Conservation (phyloP, 2,329 filamentous ascomycete genomes). For the Fusarium napiforme region DNA sequence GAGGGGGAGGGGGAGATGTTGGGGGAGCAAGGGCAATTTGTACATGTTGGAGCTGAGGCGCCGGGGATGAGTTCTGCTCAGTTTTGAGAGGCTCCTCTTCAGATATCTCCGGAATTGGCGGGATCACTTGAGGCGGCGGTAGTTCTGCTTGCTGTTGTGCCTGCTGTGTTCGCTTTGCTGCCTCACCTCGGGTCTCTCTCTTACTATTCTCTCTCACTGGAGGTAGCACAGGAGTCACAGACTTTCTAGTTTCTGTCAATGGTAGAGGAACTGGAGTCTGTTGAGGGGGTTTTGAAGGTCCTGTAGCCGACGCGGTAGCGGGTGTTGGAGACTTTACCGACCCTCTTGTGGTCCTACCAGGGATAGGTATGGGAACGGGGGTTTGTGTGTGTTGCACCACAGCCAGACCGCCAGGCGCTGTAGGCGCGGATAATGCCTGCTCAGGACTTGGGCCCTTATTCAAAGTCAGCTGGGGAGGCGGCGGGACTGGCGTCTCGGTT, state of each 20-base stretch:
- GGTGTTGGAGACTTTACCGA: conserved; percentile 49
- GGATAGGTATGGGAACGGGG: conserved; percentile 55
- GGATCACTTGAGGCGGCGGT: conserved; percentile 7
- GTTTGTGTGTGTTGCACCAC: conserved; percentile 52
- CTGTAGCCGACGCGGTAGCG: conserved; percentile 42
- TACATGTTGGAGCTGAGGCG: conserved; percentile 37
- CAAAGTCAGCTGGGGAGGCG: conserved; percentile 52
- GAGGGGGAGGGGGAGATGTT: conserved; percentile 19
- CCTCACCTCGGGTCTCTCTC: conserved; percentile 59
- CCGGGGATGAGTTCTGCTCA: conserved; percentile 31
- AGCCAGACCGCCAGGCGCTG: conserved; percentile 29
- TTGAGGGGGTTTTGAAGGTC: conserved; percentile 47
- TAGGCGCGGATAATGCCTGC: conserved; percentile 30
- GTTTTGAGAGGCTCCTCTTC: conserved; percentile 36
- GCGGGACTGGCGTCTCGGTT: conserved; percentile 67
- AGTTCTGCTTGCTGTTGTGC: conserved; percentile 38
- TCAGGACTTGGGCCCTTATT: conserved; percentile 44
- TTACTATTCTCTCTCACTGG: conserved; percentile 49
- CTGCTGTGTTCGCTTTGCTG: conserved; percentile 55
- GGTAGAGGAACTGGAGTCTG: conserved; percentile 54
- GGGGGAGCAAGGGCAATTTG: conserved; percentile 11
- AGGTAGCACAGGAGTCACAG: conserved; percentile 48
- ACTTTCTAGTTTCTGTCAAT: conserved; percentile 48
- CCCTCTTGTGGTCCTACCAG: conserved; percentile 44
- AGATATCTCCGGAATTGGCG: conserved; percentile 8